Base-by-base conservation (phyloP, 169 alveolate genomes). In the Neospora caninum region DNA sequence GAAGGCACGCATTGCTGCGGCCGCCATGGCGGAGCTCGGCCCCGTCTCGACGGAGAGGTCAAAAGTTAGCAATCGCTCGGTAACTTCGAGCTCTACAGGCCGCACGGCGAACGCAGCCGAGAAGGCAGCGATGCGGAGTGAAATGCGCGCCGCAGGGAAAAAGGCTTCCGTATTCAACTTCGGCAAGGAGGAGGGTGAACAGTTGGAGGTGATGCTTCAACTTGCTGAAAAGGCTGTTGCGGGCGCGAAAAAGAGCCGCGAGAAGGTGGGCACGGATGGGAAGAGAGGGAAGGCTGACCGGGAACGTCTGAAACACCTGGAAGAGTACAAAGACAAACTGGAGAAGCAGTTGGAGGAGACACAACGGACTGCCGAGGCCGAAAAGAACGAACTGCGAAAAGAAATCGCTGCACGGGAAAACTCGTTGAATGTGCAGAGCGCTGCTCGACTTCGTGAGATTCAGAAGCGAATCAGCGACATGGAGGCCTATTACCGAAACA, bases 331-430 rank as follows among this genome's bases (percentile, higher is more conserved):
- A 20, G 86, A 78, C 45, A n/a, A 78, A 43, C 86, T 78, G 22
- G 39, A 13, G 86, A 78, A 25, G 86, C 7, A 78, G 39, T 31
- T 92, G 88, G 80, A 42, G 58, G 73, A n/a, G 64, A 36, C 89
- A 49, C 34, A 67, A 29, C 67, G 34, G 78, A 88, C 83, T 38
- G 95, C 88, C 58, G 39, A 38, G 82, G 73, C 31, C 53, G 80
- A 86, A 38, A 54, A n/a, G n/a, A 86, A 67, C 6, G 95, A 92
- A 34, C 31, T 84, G 31, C 69, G 64, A 25, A 92, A 69, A 67
- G 88, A 92, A 64, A 73, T 91, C 39, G 64, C 88, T 34, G 95
- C 95, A 39, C 87, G 88, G 38, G 92, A 92, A 88, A 92, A 70
- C 86, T 54, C 92, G n/a, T 49, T 92, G 88, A 83, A 84, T 49